These are phyloP conservation scores for Scutellaria galericulata DNA, from an alignment of 257 asterid genomes.

Conservation along the genomic window DNA sequence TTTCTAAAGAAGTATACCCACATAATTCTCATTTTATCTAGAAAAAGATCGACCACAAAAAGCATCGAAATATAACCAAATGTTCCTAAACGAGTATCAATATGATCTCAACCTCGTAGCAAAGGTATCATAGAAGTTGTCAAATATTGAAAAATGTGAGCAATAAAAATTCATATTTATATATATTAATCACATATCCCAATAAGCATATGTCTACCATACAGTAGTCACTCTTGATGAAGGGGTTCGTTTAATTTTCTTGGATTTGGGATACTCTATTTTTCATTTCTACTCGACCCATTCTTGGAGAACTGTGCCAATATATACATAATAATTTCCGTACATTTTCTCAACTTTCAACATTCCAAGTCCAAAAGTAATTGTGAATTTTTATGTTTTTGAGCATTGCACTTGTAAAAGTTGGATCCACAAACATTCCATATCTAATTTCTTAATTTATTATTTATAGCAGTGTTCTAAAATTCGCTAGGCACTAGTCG, in stretches of 20 bases:
- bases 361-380: conserved; percentile 22
- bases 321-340: not conserved
- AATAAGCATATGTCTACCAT: conserved; percentile 42
- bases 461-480: no score
- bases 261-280: conserved; percentile 20
- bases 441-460: not conserved
- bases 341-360: conserved; percentile 17
- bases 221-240: conserved; percentile 37
- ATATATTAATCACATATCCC: conserved; percentile 27
- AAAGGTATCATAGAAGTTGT: conserved; percentile 6
- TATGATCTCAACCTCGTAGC: no score
- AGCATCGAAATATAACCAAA: no score
- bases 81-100: no score
- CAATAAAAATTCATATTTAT: no score
- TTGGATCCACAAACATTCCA: conserved; percentile 43
- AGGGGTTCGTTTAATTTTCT: conserved; percentile 21
- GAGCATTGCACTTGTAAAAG: conserved; percentile 40
- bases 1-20: no score
- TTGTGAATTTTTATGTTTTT: conserved; percentile 42
- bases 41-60: no score
- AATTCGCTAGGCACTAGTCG: no score
- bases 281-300: conserved; percentile 13
- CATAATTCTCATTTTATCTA: no score
- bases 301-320: conserved; percentile 14
- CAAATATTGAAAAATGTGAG: conserved; percentile 37